Evolutionary conservation across 164 flowering plant genomes (phyloP), one percentile per base, ranked within the genome.

Genomic region (Annona cherimola): DNA sequence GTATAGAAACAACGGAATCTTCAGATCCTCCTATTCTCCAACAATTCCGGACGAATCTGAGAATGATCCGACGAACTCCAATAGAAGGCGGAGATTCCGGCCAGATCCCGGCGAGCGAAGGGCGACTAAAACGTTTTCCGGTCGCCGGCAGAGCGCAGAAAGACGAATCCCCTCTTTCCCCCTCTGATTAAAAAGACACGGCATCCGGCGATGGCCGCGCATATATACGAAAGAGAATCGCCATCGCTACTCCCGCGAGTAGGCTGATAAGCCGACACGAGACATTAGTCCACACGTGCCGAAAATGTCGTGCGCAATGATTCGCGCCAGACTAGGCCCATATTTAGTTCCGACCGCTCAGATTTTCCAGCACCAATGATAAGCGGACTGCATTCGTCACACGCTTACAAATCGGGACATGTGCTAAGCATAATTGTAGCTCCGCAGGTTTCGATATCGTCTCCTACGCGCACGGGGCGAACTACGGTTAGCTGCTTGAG

Each of bases 61-160:
- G 42, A 42, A 2, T 2, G 39, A 5, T 64, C 40, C n/a, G 44
- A 12, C 7, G 42, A 40, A 64, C 40, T 2, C 7, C 6, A 4
- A 40, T 64, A 4, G 6, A 1, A 66, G 54, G 44, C 44, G 3
- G 54, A 2, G 35, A n/a, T 59, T 57, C 57, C 54, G 55, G 18
- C 42, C 57, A 67, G 75, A 73, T 73, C 64, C 69, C 68, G 77
- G 57, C 73, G 43, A 64, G 42, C 54, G 43, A 40, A 16, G 12
- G 41, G 16, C 45, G 54, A 54, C 40, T 18, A 46, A 42, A 8
- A 7, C 4, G 70, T 2, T 42, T 54, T 41, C 40, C 43, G 64
- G 62, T 55, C 63, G 44, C 73, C 73, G 69, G 65, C 14, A 46
- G 42, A 61, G 35, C 11, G 40, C 44, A 61, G 61, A 41, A 45